phyloP scores from a whole-genome alignment of 202 grass and related monocot species.

The Schoenoplectus tabernaemontani region DNA sequence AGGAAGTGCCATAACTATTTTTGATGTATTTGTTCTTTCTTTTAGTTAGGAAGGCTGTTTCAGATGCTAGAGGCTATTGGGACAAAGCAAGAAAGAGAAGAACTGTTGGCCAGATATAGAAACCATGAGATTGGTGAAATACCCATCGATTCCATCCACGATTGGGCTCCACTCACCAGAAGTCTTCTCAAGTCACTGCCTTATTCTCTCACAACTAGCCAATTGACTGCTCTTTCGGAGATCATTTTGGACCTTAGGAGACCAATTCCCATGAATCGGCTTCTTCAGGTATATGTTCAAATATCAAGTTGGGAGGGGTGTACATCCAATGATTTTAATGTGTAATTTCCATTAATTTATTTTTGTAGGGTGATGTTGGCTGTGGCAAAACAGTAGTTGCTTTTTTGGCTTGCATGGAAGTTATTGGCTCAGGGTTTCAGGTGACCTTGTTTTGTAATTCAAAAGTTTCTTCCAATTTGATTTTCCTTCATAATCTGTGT shows the following conservation, averaged over 20 bases:
- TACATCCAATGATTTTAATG: slow-evolving; percentile 7
- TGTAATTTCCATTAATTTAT: slow-evolving; percentile 20
- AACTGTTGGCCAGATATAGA: slow-evolving; percentile 24
- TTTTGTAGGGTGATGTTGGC: slow-evolving; percentile 84
- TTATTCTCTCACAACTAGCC: slow-evolving; percentile 78
- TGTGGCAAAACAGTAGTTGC: slow-evolving; percentile 95
- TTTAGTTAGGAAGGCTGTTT: slow-evolving; percentile 75
- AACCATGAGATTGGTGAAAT: slow-evolving; percentile 12
- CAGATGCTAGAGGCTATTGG: slow-evolving; percentile 93
- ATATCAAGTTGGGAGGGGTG: slow-evolving; percentile 28
- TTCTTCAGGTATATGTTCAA: slow-evolving; percentile 64
- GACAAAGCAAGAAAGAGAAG: slow-evolving; percentile 61
- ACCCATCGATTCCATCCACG: slow-evolving; percentile 23
- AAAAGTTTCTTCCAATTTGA: background rate
- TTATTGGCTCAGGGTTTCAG: slow-evolving; percentile 91
- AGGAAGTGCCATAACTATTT: background rate
- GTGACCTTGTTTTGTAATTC: slow-evolving; percentile 27
- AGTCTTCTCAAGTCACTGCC: slow-evolving; percentile 60
- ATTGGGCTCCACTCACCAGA: slow-evolving; percentile 70
- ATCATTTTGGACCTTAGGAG: slow-evolving; percentile 98
- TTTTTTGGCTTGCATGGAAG: slow-evolving; percentile 91
- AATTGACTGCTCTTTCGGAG: slow-evolving; percentile 85
- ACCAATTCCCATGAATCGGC: slow-evolving; percentile 91
- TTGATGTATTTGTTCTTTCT: background rate
- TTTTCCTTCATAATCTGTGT: background rate